A percentile compares a stretch with the other conserved stretches of the same genome.
These are phyloP conservation scores for Penicillium glabrum DNA, from an alignment of 2,329 filamentous ascomycete species.

Conservation along the genomic window DNA sequence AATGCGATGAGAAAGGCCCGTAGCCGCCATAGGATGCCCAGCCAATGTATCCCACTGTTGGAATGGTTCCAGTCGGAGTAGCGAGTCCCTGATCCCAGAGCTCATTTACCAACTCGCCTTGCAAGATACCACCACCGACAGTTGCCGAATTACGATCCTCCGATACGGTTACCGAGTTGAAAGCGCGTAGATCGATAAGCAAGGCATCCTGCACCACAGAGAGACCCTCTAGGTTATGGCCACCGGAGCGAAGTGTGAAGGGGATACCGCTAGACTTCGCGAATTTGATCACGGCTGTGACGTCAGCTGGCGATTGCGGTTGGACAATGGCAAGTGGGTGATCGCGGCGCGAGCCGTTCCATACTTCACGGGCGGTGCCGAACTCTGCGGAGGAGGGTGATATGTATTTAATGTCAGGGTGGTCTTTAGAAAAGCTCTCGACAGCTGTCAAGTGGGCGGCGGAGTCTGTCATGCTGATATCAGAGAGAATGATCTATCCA, in stretches of 20 bases:
- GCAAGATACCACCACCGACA: conserved; percentile 14
- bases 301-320: conserved; percentile 9
- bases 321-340: conserved; percentile 9
- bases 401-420: conserved; percentile 9
- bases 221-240: conserved; percentile 17
- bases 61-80: conserved; percentile 12
- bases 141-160: conserved; percentile 7
- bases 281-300: conserved; percentile 7
- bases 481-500: too few relatives aligned
- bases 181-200: conserved; percentile 14
- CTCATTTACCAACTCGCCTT: conserved; percentile 1
- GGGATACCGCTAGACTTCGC: conserved; percentile 1
- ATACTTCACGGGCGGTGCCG: not conserved
- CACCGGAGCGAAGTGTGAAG: conserved; percentile 19
- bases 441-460: not conserved
- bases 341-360: conserved; percentile 3
- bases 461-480: not conserved
- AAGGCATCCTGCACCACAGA: conserved; percentile 6
- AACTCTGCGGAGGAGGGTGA: conserved; percentile 5
- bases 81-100: conserved; percentile 9
- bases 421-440: conserved; percentile 3
- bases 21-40: conserved; percentile 41
- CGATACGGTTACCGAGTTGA: conserved; percentile 8
- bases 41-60: conserved; percentile 34
- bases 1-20: conserved; percentile 27